phyloP scores from a whole-genome alignment of 1,284 basidiomycete species.

The Coriolopsis trogii region DNA sequence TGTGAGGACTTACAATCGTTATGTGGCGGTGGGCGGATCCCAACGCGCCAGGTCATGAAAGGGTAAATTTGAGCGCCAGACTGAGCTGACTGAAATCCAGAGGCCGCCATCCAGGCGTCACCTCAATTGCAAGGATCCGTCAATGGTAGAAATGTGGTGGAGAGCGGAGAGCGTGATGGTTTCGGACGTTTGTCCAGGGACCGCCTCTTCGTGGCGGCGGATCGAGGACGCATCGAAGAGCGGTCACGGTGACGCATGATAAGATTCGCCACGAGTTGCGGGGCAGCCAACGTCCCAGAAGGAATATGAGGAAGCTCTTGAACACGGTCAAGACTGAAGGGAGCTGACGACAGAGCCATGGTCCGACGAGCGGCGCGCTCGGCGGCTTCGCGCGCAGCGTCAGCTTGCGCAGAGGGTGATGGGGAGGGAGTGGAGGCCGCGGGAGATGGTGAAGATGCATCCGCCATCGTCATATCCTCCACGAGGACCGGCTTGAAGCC shows the following conservation, averaged over 20 bases:
- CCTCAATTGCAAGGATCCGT: background rate
- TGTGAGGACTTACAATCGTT: conserved; percentile 17
- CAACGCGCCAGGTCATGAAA: conserved; percentile 15
- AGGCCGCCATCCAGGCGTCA: background rate
- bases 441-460: background rate
- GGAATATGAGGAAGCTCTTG: conserved; percentile 18
- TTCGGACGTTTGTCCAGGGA: background rate
- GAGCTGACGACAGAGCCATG: conserved; percentile 12
- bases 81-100: conserved; percentile 1
- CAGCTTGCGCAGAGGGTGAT: background rate
- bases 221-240: conserved; percentile 25
- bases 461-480: no score
- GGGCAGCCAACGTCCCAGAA: conserved; percentile 29
- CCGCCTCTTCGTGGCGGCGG: conserved; percentile 17
- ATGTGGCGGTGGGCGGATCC: conserved; percentile 10
- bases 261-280: conserved; percentile 38
- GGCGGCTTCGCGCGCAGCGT: conserved; percentile 15
- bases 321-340: conserved; percentile 14
- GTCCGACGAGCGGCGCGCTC: conserved; percentile 22
- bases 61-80: conserved; percentile 8
- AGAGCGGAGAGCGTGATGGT: conserved; percentile 23
- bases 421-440: background rate
- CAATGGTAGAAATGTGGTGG: conserved; percentile 1
- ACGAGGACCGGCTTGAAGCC: conserved; percentile 34
- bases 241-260: conserved; percentile 38